Base-by-base conservation (phyloP, 805 yeast species). In the Teunomyces tritomae region DNA sequence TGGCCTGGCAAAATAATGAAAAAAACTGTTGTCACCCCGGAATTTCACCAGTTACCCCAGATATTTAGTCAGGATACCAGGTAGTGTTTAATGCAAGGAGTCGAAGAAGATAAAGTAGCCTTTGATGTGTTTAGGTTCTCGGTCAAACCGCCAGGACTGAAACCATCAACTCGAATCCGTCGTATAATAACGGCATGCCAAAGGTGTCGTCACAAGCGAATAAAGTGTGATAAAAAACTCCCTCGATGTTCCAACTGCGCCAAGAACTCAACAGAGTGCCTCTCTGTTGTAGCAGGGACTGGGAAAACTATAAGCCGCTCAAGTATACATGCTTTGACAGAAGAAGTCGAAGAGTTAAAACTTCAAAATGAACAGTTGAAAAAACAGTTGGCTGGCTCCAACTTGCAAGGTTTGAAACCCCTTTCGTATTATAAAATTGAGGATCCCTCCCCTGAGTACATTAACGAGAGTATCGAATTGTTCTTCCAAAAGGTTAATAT, bases 121-220 rank as follows among this genome's bases (percentile, higher is more conserved):
- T 37, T 37, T 11, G 27, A 26, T 26, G 14, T 37, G 7, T 17
- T 13, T 26, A 28, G 40, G 16, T 37, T 37, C 13, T 37, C 28
- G 4, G 29, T 37, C 6, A 24, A 28, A 8, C 40, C 29, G 10
- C 40, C 28, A n/a, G 17, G 29, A 9, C 29, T 7, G 14, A 24
- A n/a, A 13, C 14, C 40, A 6, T 20, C 28, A 11, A 37, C 27
- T 4, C 13, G 40, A 26, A 37, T 37, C 26, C 27, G 28, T 20
- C 28, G 40, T 4, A 37, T 37, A 24, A 37, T 37, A 8, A 37
- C 40, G 5, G 40, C 40, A 16, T 37, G 40, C 29, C n/a, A 37
- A 37, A 14, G 40, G 40, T 37, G 40, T 9, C 40, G 40, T 11
- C 40, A 20, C 27, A 37, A 37, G 29, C 40, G 40, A 9, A 37